Conservation (phyloP, 805 yeast species). For the Ogataea sp. region DNA sequence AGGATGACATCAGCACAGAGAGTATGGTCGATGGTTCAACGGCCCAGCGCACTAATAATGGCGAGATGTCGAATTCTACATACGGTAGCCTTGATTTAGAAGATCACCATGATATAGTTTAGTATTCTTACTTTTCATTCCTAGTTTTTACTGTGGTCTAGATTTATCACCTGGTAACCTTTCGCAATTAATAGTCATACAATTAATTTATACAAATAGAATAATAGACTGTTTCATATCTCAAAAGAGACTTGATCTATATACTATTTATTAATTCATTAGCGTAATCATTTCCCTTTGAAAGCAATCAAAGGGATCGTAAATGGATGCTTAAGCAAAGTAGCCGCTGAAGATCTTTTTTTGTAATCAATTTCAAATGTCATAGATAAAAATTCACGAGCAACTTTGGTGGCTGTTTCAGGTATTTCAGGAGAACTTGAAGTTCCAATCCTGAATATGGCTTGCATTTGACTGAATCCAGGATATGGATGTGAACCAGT, state of each 20-base stretch:
- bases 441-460: conserved; percentile 89
- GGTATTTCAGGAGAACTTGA: conserved; percentile 78
- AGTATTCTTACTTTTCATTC: no score
- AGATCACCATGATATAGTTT: neutral
- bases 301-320: conserved; percentile 40
- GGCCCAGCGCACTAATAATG: no score
- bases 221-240: no score
- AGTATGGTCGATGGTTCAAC: no score
- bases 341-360: conserved; percentile 67
- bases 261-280: neutral
- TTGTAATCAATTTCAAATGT: conserved; percentile 72
- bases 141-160: no score
- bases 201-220: no score
- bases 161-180: no score
- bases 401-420: conserved; percentile 57
- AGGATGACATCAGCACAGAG: no score
- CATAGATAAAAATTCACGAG: conserved; percentile 52
- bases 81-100: no score
- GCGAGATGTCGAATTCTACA: no score
- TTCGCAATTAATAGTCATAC: no score
- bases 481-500: conserved; percentile 97
- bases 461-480: conserved; percentile 92
- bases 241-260: neutral
- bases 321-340: conserved; percentile 60
- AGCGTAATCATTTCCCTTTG: conserved; percentile 8